Evolutionary conservation across 208 protist species (phyloP).

Genomic region (Zelonia costaricensis): DNA sequence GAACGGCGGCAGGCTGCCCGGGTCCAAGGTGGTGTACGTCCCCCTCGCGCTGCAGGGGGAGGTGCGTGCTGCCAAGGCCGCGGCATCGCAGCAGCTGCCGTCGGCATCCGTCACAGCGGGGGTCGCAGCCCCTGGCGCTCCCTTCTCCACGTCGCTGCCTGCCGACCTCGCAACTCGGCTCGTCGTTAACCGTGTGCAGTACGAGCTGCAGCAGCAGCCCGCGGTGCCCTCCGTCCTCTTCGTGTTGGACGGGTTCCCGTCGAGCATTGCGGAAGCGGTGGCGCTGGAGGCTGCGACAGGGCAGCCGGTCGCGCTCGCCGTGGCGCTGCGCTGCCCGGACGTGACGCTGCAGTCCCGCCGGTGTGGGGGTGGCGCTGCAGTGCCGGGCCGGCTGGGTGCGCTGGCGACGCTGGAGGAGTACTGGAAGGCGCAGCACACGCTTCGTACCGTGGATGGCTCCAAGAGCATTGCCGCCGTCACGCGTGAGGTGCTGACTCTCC

Average conservation of each 20-base stretch:
- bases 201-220: constrained; percentile 7
- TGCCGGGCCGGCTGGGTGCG: background rate
- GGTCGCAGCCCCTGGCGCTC: background rate
- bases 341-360: constrained; percentile 1
- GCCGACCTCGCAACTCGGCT: constrained; percentile 27
- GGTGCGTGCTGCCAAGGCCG: constrained; percentile 10
- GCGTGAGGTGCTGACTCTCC: constrained; percentile 16
- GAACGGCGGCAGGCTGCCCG: constrained; percentile 13
- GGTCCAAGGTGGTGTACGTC: constrained; percentile 11
- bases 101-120: too few relatives aligned
- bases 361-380: background rate
- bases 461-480: constrained; percentile 13
- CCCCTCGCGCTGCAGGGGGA: constrained; percentile 26
- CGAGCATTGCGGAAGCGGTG: constrained; percentile 38
- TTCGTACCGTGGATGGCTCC: constrained; percentile 28
- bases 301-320: constrained; percentile 10
- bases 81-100: background rate
- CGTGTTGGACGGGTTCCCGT: constrained; percentile 48
- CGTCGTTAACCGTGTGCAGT: constrained; percentile 28
- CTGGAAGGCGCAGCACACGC: constrained; percentile 38
- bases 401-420: constrained; percentile 28
- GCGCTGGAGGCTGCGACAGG: constrained; percentile 36
- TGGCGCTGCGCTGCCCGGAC: constrained; percentile 26
- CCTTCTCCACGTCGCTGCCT: constrained; percentile 6
- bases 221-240: constrained; percentile 6